phyloP scores from a whole-genome alignment of 768 basidiomycete genomes.

The Trametes gibbosa region DNA sequence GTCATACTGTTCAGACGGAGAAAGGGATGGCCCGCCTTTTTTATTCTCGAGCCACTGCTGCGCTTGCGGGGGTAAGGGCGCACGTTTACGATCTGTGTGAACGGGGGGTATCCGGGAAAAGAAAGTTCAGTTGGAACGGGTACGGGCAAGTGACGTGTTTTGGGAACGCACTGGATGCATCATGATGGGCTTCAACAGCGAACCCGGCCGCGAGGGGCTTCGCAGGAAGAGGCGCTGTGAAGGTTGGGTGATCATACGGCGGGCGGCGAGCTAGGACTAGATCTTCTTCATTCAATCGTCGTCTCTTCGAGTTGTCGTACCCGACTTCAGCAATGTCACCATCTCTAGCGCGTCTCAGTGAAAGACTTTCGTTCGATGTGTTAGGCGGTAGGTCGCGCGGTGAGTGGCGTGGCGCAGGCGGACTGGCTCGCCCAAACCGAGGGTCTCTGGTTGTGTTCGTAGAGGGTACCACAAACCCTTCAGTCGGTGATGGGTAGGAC shows the following conservation, averaged over 20 bases:
- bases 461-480: background rate
- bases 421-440: slow-evolving; percentile 1
- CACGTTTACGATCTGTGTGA: slow-evolving; percentile 36
- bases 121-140: slow-evolving; percentile 28
- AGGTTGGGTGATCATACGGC: background rate
- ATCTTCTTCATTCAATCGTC: slow-evolving; percentile 25
- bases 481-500: slow-evolving; percentile 18
- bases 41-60: slow-evolving; percentile 35
- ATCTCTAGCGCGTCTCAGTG: slow-evolving; percentile 24
- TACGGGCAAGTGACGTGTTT: background rate
- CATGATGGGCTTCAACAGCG: slow-evolving; percentile 5
- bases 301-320: slow-evolving; percentile 22
- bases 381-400: slow-evolving; percentile 12
- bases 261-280: background rate
- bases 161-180: slow-evolving; percentile 29
- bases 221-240: slow-evolving; percentile 13
- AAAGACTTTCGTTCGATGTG: background rate
- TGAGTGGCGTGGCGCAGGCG: background rate
- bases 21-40: slow-evolving; percentile 14
- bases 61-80: slow-evolving; percentile 45
- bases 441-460: slow-evolving; percentile 5
- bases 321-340: slow-evolving; percentile 4
- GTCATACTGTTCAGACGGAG: background rate
- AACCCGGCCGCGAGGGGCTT: slow-evolving; percentile 7
- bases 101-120: slow-evolving; percentile 16